These are phyloP conservation scores for Phellinidium pouzarii DNA, from an alignment of 1,284 basidiomycete genomes.

Conservation along the genomic window DNA sequence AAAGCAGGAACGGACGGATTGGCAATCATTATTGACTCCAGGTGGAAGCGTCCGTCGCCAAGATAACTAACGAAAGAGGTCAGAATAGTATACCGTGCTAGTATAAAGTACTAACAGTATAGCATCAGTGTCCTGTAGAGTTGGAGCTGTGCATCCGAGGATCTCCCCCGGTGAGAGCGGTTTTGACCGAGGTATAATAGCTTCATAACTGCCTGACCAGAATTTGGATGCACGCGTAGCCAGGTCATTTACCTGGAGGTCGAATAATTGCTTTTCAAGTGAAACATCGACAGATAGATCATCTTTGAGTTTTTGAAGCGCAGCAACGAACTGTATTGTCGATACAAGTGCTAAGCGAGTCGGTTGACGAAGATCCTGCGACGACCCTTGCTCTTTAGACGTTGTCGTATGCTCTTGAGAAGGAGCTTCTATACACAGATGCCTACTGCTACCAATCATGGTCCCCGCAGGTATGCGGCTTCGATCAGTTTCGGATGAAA, in stretches of 20 bases:
- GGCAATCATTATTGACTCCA: constrained; percentile 99
- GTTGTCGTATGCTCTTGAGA: constrained; percentile 15
- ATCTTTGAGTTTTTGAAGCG: constrained; percentile 80
- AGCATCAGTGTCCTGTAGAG: constrained; percentile 74
- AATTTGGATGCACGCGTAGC: constrained; percentile 24
- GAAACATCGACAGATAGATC: constrained; percentile 48
- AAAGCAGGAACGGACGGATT: constrained; percentile 96
- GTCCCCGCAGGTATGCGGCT: constrained; percentile 47
- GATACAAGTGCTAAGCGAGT: constrained; percentile 86
- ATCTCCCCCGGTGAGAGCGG: constrained; percentile 97
- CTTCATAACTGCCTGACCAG: constrained; percentile 68
- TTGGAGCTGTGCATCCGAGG: constrained; percentile 93
- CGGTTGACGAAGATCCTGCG: constrained; percentile 29
- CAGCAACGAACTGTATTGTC: constrained; percentile 92
- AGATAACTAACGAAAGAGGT: constrained; percentile 64
- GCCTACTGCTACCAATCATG: constrained; percentile 40
- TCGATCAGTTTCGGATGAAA: constrained; percentile 45
- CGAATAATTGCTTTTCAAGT: constrained; percentile 16
- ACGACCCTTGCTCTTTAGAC: constrained; percentile 10
- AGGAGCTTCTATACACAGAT: constrained; percentile 50
- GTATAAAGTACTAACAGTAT: constrained; percentile 56
- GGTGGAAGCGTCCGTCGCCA: constrained; percentile 96
- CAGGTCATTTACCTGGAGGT: not conserved
- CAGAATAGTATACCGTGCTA: constrained; percentile 2
- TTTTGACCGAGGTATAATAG: constrained; percentile 83